These are phyloP conservation scores for Infundibulicybe gibba DNA, from an alignment of 768 basidiomycete species.

Conservation along the genomic window DNA sequence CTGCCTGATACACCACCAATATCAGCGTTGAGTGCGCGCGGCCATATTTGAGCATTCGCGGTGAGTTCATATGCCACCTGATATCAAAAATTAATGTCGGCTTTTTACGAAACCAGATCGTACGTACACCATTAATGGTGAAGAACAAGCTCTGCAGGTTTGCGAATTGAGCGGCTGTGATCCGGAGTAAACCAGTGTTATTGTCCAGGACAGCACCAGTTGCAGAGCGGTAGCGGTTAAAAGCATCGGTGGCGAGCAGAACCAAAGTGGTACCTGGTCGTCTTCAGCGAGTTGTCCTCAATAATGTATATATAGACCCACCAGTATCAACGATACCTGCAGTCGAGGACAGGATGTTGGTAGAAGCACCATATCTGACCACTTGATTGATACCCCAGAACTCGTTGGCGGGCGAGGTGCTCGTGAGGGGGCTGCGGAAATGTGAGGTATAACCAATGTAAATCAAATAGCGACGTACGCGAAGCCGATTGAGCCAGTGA, in stretches of 20 bases:
- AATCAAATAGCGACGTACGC: slow-evolving; percentile 21
- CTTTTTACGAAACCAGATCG: slow-evolving; percentile 30
- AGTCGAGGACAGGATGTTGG: slow-evolving; percentile 28
- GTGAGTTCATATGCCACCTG: slow-evolving; percentile 53
- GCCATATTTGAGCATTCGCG: slow-evolving; percentile 70
- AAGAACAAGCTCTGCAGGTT: slow-evolving; percentile 51
- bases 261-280: slow-evolving; percentile 51
- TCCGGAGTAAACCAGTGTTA: slow-evolving; percentile 51
- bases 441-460: slow-evolving; percentile 1
- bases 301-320: no score
- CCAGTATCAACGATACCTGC: slow-evolving; percentile 50
- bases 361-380: slow-evolving; percentile 32
- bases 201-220: slow-evolving; percentile 57
- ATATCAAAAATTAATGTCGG: slow-evolving; percentile 7
- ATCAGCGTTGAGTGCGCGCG: slow-evolving; percentile 49
- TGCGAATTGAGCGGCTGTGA: slow-evolving; percentile 45
- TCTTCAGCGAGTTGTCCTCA: slow-evolving; percentile 20
- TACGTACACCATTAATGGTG: slow-evolving; percentile 39
- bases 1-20: slow-evolving; percentile 48
- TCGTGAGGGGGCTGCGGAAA: slow-evolving; percentile 28
- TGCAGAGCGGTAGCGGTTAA: slow-evolving; percentile 50
- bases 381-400: slow-evolving; percentile 56
- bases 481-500: slow-evolving; percentile 36
- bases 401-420: slow-evolving; percentile 32
- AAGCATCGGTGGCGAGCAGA: slow-evolving; percentile 56